Evolutionary conservation across 2,329 filamentous ascomycete genomes (phyloP), one percentile per base, ranked within the genome.

Genomic region (Neonectria neomacrospora): DNA sequence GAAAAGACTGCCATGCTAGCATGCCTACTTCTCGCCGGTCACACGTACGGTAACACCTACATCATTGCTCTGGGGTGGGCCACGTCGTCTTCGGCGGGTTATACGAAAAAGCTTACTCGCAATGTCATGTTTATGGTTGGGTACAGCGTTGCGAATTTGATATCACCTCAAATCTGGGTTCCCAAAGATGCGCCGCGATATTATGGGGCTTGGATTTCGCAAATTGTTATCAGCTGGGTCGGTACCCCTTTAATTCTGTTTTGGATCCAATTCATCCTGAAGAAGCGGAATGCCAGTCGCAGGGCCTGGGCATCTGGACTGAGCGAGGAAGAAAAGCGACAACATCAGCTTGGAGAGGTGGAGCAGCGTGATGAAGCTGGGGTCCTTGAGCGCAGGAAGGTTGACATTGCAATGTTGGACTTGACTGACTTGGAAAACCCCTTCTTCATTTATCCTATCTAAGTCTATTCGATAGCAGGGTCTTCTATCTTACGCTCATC

Each of bases 21-120:
- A 3, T 72, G 67, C 34, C 55, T 74, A 23, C 58, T 73, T 28
- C 63, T 74, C 0, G 71, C 71, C 12, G 76, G 76, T 18, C 74
- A 79, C 42, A 79, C 77, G 0, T 80, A 78, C 34, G 67, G 69
- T 4, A 68, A 69, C 48, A 68, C 70, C 0, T 74, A 74, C 54
- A 73, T 73, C 62, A 73, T 74, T 23, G 69, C 68, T 0, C 55
- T 80, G 0, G 78, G 77, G 8, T 80, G 78, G 77, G 76, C 78
- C 5, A 78, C 76, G 3, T 78, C 77, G 2, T 69, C 68, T 6
- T 68, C 72, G 1, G 76, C 78, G 0, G 78, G 80, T 4, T 80
- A 81, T 63, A 81, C 80, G 1, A 82, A 82, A 70, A 81, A 81
- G 66, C 76, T 80, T 14, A 81, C 79, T 0, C 73, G 78, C 2